phyloP scores from a whole-genome alignment of 2,329 filamentous ascomycete genomes.

The Colletotrichum sp. region DNA sequence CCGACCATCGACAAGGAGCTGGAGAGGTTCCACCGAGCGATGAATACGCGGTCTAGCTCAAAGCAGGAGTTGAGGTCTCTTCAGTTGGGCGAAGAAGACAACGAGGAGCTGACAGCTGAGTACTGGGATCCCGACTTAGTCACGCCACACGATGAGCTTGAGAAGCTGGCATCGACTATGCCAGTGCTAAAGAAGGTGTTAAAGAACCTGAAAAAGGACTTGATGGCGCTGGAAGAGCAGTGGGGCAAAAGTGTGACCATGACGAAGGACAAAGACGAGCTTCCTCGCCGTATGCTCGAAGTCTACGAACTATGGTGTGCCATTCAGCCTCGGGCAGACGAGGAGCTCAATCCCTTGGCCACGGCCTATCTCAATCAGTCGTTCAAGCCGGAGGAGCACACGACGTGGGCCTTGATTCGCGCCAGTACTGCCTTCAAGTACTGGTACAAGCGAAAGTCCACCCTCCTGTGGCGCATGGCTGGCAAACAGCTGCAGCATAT shows the following conservation, averaged over 20 bases:
- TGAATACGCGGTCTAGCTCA: not conserved
- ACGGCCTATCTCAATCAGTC: slow-evolving; percentile 27
- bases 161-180: slow-evolving; percentile 30
- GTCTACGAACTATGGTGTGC: slow-evolving; percentile 46
- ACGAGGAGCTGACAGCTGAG: not conserved
- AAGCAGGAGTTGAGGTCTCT: not conserved
- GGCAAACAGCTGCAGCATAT: slow-evolving; percentile 54
- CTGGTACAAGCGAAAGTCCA: slow-evolving; percentile 28
- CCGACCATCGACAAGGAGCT: slow-evolving; percentile 43
- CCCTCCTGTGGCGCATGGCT: slow-evolving; percentile 52
- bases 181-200: slow-evolving; percentile 36
- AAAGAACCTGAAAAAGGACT: slow-evolving; percentile 34
- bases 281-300: slow-evolving; percentile 32
- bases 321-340: slow-evolving; percentile 37
- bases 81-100: not conserved
- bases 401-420: slow-evolving; percentile 53
- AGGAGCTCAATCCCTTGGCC: slow-evolving; percentile 14
- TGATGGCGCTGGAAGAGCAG: slow-evolving; percentile 28
- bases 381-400: slow-evolving; percentile 29
- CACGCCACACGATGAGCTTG: slow-evolving; percentile 36
- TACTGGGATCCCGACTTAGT: slow-evolving; percentile 43
- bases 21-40: slow-evolving; percentile 30
- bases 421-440: slow-evolving; percentile 53
- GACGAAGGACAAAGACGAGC: slow-evolving; percentile 20
- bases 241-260: slow-evolving; percentile 33